phyloP scores from a whole-genome alignment of 257 asterid genomes.

The Nicotiana attenuata region DNA sequence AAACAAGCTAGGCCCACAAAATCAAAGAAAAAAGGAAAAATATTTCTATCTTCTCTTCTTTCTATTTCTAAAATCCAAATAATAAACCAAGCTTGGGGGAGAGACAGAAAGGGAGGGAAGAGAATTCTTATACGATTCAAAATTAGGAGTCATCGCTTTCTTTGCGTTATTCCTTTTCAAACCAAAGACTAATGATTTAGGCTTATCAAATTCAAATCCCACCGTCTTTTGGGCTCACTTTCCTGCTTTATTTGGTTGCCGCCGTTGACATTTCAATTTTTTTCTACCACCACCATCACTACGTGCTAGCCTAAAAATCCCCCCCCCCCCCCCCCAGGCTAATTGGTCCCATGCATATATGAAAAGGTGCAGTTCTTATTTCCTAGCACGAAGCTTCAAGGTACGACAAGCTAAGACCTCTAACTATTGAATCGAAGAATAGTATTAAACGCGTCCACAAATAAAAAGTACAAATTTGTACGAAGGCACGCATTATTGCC shows the following conservation, averaged over 20 bases:
- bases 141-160: neutral
- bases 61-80: neutral
- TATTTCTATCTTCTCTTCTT: neutral
- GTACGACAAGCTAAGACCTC: too few species aligned
- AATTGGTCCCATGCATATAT: too few species aligned
- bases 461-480: too few species aligned
- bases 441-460: too few species aligned
- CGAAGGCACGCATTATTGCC: too few species aligned
- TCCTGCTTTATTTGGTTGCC: neutral
- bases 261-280: conserved; percentile 3
- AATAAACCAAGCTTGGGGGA: neutral
- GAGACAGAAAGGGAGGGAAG: neutral
- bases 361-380: too few species aligned
- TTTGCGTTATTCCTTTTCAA: neutral
- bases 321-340: too few species aligned
- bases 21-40: neutral
- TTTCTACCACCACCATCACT: neutral
- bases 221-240: neutral
- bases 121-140: neutral
- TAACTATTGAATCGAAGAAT: too few species aligned
- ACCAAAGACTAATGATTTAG: neutral
- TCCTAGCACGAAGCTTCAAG: too few species aligned
- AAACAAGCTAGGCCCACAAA: neutral
- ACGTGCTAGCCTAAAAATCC: neutral
- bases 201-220: neutral